These are phyloP conservation scores for Litchi chinensis DNA, from an alignment of 345 rosid species.

Conservation along the genomic window DNA sequence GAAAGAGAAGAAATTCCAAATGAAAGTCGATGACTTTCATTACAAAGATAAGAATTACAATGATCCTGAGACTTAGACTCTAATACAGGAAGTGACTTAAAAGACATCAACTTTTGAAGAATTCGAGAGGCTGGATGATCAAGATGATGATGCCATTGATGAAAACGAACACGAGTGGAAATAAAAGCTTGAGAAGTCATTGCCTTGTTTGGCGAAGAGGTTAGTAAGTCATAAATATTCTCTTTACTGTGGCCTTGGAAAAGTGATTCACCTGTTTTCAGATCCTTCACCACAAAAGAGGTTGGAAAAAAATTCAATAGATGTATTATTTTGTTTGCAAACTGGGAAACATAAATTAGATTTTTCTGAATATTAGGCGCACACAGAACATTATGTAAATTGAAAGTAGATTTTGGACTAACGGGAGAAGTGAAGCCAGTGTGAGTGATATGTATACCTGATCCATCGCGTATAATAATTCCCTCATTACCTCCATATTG, in stretches of 20 bases:
- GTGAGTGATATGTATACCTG: slow-evolving; percentile 2
- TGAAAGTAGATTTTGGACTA: neutral
- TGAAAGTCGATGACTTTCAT: neutral
- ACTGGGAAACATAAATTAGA: slow-evolving; percentile 4
- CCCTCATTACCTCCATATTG: neutral
- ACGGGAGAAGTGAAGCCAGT: neutral
- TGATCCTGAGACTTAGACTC: too few relatives aligned
- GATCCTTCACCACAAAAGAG: too few relatives aligned
- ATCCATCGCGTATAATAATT: neutral
- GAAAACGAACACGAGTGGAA: too few relatives aligned
- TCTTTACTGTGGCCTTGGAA: too few relatives aligned
- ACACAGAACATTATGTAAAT: neutral
- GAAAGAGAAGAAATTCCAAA: neutral
- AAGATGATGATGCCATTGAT: too few relatives aligned
- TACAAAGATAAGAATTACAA: neutral
- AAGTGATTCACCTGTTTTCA: too few relatives aligned
- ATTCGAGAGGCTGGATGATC: too few relatives aligned
- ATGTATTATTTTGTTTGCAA: neutral
- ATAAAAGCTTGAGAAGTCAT: too few relatives aligned
- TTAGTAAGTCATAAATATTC: too few relatives aligned
- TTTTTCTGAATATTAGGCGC: neutral
- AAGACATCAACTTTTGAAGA: too few relatives aligned
- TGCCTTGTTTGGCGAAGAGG: too few relatives aligned
- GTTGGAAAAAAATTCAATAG: neutral
- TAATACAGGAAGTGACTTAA: too few relatives aligned